Evolutionary conservation across 257 asterid genomes (phyloP).

Genomic region (Echites panduratus): DNA sequence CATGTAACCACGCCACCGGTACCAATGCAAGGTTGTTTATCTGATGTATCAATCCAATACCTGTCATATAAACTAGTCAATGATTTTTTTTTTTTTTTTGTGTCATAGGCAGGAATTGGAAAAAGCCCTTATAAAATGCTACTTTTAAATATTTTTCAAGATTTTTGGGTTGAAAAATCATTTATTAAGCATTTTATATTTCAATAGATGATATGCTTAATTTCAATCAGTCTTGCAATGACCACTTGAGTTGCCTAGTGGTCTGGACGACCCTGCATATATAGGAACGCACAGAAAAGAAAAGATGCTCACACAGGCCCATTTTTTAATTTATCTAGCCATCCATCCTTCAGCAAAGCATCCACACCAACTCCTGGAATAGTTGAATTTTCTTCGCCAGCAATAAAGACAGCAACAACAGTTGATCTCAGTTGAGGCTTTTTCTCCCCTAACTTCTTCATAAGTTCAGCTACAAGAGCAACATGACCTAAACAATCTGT

Average conservation of each 20-base stretch:
- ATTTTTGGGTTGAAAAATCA: no score
- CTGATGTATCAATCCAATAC: conserved; percentile 98
- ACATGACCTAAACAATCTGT: conserved; percentile 98
- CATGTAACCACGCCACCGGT: conserved; percentile 95
- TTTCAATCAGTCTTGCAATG: no score
- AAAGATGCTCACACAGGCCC: conserved; percentile 69
- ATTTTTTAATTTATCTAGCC: conserved; percentile 65
- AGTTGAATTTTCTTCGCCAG: conserved; percentile 95
- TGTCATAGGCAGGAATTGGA: no score
- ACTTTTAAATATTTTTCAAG: no score
- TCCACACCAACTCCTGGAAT: conserved; percentile 92
- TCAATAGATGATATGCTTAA: no score
- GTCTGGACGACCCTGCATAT: no score
- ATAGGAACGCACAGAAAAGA: not conserved
- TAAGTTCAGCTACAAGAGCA: conserved; percentile 84
- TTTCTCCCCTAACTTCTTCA: conserved; percentile 72
- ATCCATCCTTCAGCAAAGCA: conserved; percentile 71
- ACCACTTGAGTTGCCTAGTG: no score
- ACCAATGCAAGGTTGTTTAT: conserved; percentile 97
- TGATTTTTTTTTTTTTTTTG: no score
- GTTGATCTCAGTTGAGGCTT: conserved; percentile 72
- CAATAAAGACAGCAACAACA: conserved; percentile 89
- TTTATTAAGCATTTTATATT: no score
- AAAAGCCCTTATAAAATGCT: no score
- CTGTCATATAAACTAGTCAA: conserved; percentile 25